phyloP scores from a whole-genome alignment of 2,329 filamentous ascomycete genomes.

The Gnomoniopsis sp. region DNA sequence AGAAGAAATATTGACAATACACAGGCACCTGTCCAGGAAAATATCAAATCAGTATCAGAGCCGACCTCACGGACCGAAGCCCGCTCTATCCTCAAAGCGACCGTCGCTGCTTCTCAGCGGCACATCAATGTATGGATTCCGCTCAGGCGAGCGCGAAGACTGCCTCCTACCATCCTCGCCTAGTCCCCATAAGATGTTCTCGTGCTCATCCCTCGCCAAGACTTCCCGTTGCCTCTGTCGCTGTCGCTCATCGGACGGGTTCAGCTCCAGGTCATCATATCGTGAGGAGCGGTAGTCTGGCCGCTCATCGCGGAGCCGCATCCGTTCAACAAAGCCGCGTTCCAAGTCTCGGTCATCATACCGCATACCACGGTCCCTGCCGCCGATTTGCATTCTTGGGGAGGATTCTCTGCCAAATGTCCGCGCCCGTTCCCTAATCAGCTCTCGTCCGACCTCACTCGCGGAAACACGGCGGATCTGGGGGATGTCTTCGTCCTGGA shows the following conservation, averaged over 20 bases:
- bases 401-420: background rate
- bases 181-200: background rate
- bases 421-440: background rate
- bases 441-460: slow-evolving; percentile 14
- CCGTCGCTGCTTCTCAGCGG: background rate
- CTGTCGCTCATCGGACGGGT: background rate
- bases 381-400: background rate
- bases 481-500: background rate
- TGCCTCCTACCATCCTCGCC: slow-evolving; percentile 3
- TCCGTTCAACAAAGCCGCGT: background rate
- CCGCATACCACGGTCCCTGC: background rate
- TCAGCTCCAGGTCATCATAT: background rate
- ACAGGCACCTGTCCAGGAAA: background rate
- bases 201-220: slow-evolving; percentile 9
- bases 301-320: background rate
- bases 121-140: background rate
- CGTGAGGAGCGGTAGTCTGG: background rate
- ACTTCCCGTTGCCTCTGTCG: background rate
- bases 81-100: background rate
- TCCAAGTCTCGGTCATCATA: background rate
- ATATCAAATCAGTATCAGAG: background rate
- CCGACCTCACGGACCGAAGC: background rate
- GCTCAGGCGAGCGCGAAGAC: background rate
- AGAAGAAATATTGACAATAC: background rate
- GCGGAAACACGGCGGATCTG: slow-evolving; percentile 3